phyloP scores from a whole-genome alignment of 306 rosid species.

The Leucaena leucocephala region DNA sequence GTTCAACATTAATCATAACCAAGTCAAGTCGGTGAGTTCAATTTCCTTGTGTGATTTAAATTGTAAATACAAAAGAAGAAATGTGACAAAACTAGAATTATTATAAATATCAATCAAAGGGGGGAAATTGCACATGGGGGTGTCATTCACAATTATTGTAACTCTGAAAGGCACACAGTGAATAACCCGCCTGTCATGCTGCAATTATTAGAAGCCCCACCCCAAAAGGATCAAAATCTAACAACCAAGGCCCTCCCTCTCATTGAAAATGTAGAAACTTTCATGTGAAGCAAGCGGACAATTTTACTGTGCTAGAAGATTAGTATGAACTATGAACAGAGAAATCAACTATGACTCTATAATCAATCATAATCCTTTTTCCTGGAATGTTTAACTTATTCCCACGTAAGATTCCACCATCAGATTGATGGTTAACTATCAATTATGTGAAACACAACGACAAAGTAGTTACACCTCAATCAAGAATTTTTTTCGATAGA shows the following conservation, averaged over 20 bases:
- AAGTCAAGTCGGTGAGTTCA: background rate
- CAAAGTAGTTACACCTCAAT: background rate
- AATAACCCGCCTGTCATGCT: constrained; percentile 46
- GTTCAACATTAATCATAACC: background rate
- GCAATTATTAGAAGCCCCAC: constrained; percentile 11
- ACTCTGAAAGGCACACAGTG: constrained; percentile 21
- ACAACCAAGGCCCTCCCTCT: background rate
- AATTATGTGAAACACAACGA: background rate
- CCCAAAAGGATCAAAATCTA: background rate
- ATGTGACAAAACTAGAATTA: background rate
- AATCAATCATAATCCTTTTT: background rate
- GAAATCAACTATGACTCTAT: background rate
- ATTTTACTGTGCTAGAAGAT: background rate
- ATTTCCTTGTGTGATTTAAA: too few species aligned
- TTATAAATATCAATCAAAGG: background rate
- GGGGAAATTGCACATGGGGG: background rate
- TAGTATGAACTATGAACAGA: background rate
- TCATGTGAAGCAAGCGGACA: background rate
- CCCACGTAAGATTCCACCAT: background rate
- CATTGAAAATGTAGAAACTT: background rate
- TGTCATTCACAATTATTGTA: constrained; percentile 17
- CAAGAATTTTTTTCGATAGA: background rate
- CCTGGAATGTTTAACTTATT: background rate
- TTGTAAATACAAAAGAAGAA: too few species aligned
- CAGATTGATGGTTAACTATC: background rate